Conservation (phyloP, 192 early-diverging fungal genomes). For the Coemansia sp. region DNA sequence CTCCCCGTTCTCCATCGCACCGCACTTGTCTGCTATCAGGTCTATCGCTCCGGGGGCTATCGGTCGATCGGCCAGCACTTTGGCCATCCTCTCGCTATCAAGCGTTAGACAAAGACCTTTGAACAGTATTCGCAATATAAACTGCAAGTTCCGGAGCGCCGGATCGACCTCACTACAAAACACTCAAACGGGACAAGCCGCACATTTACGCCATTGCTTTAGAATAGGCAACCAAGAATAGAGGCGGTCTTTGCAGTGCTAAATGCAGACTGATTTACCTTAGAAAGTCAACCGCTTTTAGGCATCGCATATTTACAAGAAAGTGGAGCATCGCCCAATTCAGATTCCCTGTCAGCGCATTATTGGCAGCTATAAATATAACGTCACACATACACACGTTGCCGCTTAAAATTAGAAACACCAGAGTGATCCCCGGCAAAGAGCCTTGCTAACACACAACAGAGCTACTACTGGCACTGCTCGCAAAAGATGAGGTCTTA, state of each 20-base stretch:
- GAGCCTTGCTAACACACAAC: neutral
- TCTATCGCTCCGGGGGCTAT: constrained; percentile 33
- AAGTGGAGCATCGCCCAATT: constrained; percentile 50
- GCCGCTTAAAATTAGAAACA: constrained; percentile 5
- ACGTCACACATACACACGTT: neutral
- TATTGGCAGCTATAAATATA: constrained; percentile 36
- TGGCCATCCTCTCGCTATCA: constrained; percentile 10
- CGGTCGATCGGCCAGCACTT: constrained; percentile 31
- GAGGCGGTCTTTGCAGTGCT: neutral
- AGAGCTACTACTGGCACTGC: neutral
- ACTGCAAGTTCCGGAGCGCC: constrained; percentile 36
- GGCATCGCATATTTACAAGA: constrained; percentile 41
- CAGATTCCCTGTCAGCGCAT: constrained; percentile 42
- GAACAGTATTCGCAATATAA: constrained; percentile 32
- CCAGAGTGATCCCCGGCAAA: neutral
- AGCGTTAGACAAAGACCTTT: constrained; percentile 29
- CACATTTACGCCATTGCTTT: neutral
- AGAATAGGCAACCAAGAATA: neutral
- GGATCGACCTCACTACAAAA: constrained; percentile 22
- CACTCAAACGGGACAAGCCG: neutral
- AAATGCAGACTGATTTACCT: neutral
- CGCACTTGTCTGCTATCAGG: constrained; percentile 36
- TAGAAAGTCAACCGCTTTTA: constrained; percentile 50
- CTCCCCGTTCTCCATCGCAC: constrained; percentile 28
- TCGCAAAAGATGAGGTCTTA: constrained; percentile 2